Evolutionary conservation across 306 rosid species (phyloP).

Genomic region (Carpinus fangiana): DNA sequence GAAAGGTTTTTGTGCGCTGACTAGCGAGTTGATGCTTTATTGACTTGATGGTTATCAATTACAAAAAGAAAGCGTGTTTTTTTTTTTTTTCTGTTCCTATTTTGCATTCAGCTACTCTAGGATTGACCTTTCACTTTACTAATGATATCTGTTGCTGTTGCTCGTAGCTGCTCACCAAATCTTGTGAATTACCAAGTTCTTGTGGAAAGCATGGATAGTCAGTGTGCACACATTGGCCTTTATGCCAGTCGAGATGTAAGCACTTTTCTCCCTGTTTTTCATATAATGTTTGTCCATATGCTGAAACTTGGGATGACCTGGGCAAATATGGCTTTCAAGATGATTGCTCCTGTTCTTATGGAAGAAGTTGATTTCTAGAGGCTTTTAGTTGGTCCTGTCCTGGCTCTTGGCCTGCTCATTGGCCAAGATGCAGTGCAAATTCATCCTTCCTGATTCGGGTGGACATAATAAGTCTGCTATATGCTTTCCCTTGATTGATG

Average conservation of each 20-base stretch:
- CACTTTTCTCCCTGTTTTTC: slow-evolving; percentile 25
- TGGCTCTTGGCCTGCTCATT: not conserved
- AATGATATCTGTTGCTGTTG: slow-evolving; percentile 37
- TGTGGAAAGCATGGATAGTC: slow-evolving; percentile 91
- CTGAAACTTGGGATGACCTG: slow-evolving; percentile 4
- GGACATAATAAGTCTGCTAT: not conserved
- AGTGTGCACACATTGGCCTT: slow-evolving; percentile 77
- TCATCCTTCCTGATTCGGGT: slow-evolving; percentile 9
- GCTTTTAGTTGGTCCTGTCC: not conserved
- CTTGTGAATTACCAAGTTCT: slow-evolving; percentile 90
- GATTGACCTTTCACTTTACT: slow-evolving; percentile 27
- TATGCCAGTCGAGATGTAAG: slow-evolving; percentile 92
- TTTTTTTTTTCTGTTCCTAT: not conserved
- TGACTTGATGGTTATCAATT: not conserved
- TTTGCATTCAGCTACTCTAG: not conserved
- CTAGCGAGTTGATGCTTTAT: not conserved
- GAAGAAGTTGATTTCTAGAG: not conserved
- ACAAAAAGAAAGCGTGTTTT: not conserved
- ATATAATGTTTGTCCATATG: slow-evolving; percentile 10
- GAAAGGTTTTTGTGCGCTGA: not conserved
- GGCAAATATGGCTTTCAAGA: not conserved
- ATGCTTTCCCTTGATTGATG: slow-evolving; percentile 10
- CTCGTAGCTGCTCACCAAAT: slow-evolving; percentile 83
- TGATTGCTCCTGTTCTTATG: not conserved
- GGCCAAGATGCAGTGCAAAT: slow-evolving; percentile 12